Conservation (phyloP, 805 yeast species). For the Candida sphagnicola region DNA sequence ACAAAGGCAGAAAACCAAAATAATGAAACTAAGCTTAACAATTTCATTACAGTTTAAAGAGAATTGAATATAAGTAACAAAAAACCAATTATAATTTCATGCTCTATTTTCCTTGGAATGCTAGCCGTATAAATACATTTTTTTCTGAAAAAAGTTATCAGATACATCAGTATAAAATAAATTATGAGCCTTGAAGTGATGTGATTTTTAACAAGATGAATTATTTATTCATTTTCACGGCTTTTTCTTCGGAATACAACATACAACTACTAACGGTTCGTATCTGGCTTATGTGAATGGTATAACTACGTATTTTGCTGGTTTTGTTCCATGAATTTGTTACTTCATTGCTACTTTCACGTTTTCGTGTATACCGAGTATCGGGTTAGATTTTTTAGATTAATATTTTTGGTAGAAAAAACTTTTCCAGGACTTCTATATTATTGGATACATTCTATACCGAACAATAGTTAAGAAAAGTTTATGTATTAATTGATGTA, state of each 20-base stretch:
- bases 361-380: neutral
- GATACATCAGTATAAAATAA: neutral
- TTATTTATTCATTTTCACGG: too few species aligned
- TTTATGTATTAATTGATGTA: neutral
- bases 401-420: neutral
- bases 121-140: neutral
- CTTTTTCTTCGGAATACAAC: too few species aligned
- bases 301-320: too few species aligned
- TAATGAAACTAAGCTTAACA: constrained; percentile 10
- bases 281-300: too few species aligned
- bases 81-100: neutral
- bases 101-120: neutral
- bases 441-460: neutral
- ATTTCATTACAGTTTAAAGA: constrained; percentile 8
- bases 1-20: constrained; percentile 10
- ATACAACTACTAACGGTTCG: too few species aligned
- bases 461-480: neutral
- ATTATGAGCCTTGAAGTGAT: neutral
- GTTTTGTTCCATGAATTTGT: too few species aligned
- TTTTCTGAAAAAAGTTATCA: neutral
- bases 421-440: neutral
- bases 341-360: too few species aligned
- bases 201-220: too few species aligned
- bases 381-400: constrained; percentile 1
- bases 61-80: neutral